Evolutionary conservation across 768 basidiomycete species (phyloP).

Genomic region (Mycena filopes): DNA sequence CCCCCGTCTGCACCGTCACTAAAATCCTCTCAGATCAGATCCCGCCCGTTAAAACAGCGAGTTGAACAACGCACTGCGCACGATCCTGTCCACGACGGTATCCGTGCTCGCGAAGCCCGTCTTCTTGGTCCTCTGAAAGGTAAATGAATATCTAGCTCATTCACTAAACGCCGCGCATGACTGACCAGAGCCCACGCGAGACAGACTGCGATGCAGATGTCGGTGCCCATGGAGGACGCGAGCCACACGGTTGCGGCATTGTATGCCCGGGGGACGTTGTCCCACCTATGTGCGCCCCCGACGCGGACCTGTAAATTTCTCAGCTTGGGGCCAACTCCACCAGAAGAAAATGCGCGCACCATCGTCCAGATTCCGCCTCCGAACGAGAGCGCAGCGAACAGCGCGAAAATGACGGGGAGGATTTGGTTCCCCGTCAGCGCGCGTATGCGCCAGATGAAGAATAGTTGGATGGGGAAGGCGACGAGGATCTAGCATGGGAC

Average conservation of each 20-base stretch:
- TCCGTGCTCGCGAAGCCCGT: slow-evolving; percentile 11
- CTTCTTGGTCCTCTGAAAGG: slow-evolving; percentile 5
- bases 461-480: slow-evolving; percentile 39
- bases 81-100: slow-evolving; percentile 11
- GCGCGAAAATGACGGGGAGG: background rate
- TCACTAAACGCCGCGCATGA: too few species aligned
- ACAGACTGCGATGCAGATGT: slow-evolving; percentile 4
- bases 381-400: background rate
- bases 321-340: background rate
- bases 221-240: slow-evolving; percentile 5
- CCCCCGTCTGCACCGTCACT: slow-evolving; percentile 21
- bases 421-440: slow-evolving; percentile 24
- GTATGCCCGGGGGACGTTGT: background rate
- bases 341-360: background rate
- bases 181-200: slow-evolving; percentile 3
- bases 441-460: slow-evolving; percentile 39
- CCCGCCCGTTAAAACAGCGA: background rate
- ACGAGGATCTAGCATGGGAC: slow-evolving; percentile 20
- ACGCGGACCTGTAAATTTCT: background rate
- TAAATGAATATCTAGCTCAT: too few species aligned
- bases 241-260: slow-evolving; percentile 4
- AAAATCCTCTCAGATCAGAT: background rate
- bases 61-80: slow-evolving; percentile 1
- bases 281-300: background rate
- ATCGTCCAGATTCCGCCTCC: slow-evolving; percentile 16